These are phyloP conservation scores for Pseudocercospora macadamiae DNA, from an alignment of 2,329 filamentous ascomycete genomes.

Conservation along the genomic window DNA sequence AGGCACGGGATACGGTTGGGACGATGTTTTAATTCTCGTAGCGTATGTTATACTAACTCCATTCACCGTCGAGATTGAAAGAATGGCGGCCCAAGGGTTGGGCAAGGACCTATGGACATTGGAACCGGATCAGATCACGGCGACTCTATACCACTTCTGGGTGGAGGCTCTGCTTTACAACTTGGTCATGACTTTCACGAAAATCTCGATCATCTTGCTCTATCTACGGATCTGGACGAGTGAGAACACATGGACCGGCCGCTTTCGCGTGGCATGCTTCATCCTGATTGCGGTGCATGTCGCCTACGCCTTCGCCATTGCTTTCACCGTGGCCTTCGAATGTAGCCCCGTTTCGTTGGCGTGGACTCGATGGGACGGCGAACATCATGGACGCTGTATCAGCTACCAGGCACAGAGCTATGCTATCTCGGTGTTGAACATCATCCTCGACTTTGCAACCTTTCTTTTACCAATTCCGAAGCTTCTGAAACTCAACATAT, in stretches of 20 bases:
- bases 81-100: constrained; percentile 6
- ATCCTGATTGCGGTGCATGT: constrained; percentile 8
- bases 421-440: constrained; percentile 12
- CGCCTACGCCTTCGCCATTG: constrained; percentile 1
- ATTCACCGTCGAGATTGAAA: not conserved
- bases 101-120: constrained; percentile 15
- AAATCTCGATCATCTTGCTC: constrained; percentile 15
- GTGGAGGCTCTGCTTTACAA: constrained; percentile 13
- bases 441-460: constrained; percentile 8
- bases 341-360: constrained; percentile 9
- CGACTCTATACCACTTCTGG: constrained; percentile 11
- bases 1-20: constrained; percentile 8
- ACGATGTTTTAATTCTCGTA: constrained; percentile 10
- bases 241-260: not conserved
- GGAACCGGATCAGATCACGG: constrained; percentile 9
- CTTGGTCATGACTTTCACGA: constrained; percentile 14
- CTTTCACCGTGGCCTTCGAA: constrained; percentile 8
- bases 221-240: constrained; percentile 17
- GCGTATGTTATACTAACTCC: constrained; percentile 10
- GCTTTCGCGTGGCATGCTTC: constrained; percentile 12
- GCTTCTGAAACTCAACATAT: constrained; percentile 5
- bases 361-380: constrained; percentile 14
- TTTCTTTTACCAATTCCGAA: constrained; percentile 13
- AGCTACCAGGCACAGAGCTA: constrained; percentile 7
- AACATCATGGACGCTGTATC: constrained; percentile 9